Conservation (phyloP, 192 early-diverging fungal species). For the Gamsiella multidivaricata region DNA sequence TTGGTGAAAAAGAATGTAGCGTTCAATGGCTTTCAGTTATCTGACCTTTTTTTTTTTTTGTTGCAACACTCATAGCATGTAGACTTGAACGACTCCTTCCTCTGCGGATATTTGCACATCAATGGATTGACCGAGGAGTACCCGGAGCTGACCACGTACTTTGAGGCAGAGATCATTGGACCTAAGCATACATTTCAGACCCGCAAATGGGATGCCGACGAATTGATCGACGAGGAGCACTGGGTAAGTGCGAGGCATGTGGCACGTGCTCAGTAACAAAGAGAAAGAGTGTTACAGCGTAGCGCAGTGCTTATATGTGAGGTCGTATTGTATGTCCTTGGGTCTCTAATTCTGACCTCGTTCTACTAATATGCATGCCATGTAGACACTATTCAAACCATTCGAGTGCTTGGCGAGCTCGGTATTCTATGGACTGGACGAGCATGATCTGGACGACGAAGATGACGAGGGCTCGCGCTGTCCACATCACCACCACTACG, state of each 20-base stretch:
- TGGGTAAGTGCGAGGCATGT: slow-evolving; percentile 74
- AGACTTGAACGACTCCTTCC: slow-evolving; percentile 73
- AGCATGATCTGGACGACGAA: slow-evolving; percentile 10
- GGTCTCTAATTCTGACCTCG: too few relatives aligned
- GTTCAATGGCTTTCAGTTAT: background rate
- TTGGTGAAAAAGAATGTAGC: too few relatives aligned
- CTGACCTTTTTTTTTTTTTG: slow-evolving; percentile 2
- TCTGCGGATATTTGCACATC: slow-evolving; percentile 88
- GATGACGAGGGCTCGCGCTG: background rate
- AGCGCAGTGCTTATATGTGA: too few relatives aligned
- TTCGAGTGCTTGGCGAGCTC: slow-evolving; percentile 50
- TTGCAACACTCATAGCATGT: slow-evolving; percentile 59
- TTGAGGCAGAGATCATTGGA: slow-evolving; percentile 91
- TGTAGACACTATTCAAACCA: slow-evolving; percentile 62
- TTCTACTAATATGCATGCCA: too few relatives aligned
- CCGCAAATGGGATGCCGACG: slow-evolving; percentile 85
- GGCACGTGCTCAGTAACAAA: too few relatives aligned
- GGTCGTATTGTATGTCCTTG: too few relatives aligned
- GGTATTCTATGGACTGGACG: slow-evolving; percentile 21
- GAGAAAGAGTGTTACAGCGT: too few relatives aligned
- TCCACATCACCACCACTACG: slow-evolving; percentile 32
- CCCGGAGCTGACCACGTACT: slow-evolving; percentile 87
- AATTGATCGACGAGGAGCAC: slow-evolving; percentile 76
- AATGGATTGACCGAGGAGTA: slow-evolving; percentile 81
- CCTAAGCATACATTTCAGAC: slow-evolving; percentile 81